Evolutionary conservation across 2,329 filamentous ascomycete species (phyloP), one percentile per base, ranked within the genome.

Genomic region (Colletotrichum lentis): DNA sequence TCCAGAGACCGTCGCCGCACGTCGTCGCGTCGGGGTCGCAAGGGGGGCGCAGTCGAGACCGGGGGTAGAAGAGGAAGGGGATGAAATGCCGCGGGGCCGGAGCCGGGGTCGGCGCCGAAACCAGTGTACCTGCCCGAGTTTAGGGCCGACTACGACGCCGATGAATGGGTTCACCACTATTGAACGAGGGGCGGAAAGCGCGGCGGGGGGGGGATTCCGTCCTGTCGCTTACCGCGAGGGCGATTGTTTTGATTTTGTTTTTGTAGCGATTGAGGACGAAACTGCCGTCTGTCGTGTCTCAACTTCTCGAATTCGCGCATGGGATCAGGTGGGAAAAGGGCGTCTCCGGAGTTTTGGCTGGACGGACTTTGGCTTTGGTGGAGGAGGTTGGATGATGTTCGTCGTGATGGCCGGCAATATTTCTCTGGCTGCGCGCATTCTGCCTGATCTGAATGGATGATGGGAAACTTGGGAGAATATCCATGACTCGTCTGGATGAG

Each of bases 61-160:
- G 20, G 3, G 41, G 14, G 18, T 18, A 11, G 14, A 14, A 20
- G n/a, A n/a, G n/a, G n/a, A n/a, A n/a, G n/a, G n/a, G n/a, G n/a
- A n/a, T n/a, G n/a, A n/a, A n/a, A n/a, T n/a, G n/a, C n/a, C n/a
- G n/a, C n/a, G 24, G 24, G 24, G 24, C 24, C 24, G 24, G 2
- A 10, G 27, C 27, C 27, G 27, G 27, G 7, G 27, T 10, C 27
- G 27, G 37, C 11, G 16, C 46, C 46, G 35, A 57, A 54, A 2
- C n/a, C 43, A 31, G 24, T 24, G 4, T 64, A 62, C 11, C 44
- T 65, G 3, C 66, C 62, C 6, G 43, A 58, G 20, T 65, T 57
- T 35, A 65, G 44, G n/a, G n/a, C 49, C 10, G 31, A 31, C 3
- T 68, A 47, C 11, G 43, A 55, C 6, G 14, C 16, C 3, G 55